Base-by-base conservation (phyloP, 2,329 filamentous ascomycete species). In the Arthrinium puccinioides region DNA sequence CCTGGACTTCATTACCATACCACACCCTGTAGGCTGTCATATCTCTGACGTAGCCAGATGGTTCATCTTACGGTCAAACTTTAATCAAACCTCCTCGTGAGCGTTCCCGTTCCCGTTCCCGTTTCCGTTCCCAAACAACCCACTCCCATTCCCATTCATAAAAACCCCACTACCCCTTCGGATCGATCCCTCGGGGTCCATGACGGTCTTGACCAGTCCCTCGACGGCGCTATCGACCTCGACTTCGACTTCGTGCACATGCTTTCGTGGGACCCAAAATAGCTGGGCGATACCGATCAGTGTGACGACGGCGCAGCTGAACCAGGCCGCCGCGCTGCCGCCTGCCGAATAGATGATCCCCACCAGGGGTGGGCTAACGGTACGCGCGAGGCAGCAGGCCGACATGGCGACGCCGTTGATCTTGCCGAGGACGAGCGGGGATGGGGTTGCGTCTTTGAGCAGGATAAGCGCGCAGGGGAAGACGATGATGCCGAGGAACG, bases 331-430 rank as follows among this genome's bases (percentile, higher is more conserved):
- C 0, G 59, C 61, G 5, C 61, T 65, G 6, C 63, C 72, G 5
- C 79, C 79, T 4, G 75, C 51, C 13, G 76, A 75, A 48, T 86
- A 87, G 5, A 87, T 64, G 21, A 79, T 68, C 3, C 82, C 82
- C 3, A 79, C 78, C 20, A 86, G 59, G 0, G 82, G 82, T 16
- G 81, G 82, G 2, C 81, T 79, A 26, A 86, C 54, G 0, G 79
- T 85, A n/a, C 82, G 70, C 41, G 79, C 80, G 5, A 78, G 74
- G 15, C 82, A 84, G n/a, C 81, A 82, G 2, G 76, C 81, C 3
- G 77, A 82, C 42, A 84, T 84, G 32, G 82, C 81, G 8, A 86
- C 61, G 0, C 82, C 82, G 44, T 87, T 87, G 55, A 87, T 82
- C 48, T 75, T 79, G 2, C 82, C 82, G 13, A 87, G 66, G 5